Percentiles rank a stretch among this genome's conserved stretches.
phyloP scores from a whole-genome alignment of 129 eudicot genomes.

The Glebionis coronaria region DNA sequence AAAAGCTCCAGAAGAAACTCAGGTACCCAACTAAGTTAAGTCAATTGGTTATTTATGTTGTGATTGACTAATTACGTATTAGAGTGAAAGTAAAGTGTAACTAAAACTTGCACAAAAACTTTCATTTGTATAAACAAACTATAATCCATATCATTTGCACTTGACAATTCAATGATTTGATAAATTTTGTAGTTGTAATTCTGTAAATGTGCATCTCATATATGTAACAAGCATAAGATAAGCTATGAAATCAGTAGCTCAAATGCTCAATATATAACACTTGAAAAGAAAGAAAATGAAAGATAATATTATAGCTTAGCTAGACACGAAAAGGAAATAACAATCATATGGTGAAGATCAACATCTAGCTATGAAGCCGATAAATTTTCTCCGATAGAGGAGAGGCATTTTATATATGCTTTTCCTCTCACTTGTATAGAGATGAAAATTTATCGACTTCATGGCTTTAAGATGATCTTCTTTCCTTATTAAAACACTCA shows the following conservation, averaged over 20 bases:
- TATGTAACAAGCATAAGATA: slow-evolving; percentile 18
- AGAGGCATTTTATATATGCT: slow-evolving; percentile 23
- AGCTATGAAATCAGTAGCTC: slow-evolving; percentile 2
- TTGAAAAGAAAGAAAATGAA: slow-evolving; percentile 14
- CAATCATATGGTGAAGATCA: slow-evolving; percentile 29
- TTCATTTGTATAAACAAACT: neutral
- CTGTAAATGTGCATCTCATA: neutral
- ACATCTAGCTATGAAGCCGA: slow-evolving; percentile 57
- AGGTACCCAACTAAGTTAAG: too few species aligned
- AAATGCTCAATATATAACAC: slow-evolving; percentile 11
- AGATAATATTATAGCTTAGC: neutral
- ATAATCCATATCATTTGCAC: neutral
- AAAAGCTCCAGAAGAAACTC: too few species aligned
- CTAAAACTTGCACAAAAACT: too few species aligned
- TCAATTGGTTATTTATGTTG: too few species aligned
- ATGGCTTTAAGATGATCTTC: slow-evolving; percentile 35
- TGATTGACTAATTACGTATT: too few species aligned
- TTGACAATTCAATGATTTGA: neutral
- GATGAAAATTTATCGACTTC: slow-evolving; percentile 90
- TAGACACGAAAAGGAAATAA: slow-evolving; percentile 15
- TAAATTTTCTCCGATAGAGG: slow-evolving; percentile 62
- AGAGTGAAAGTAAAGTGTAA: neutral
- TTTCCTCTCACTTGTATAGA: slow-evolving; percentile 16
- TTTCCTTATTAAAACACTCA: slow-evolving; percentile 32
- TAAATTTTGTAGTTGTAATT: neutral